Evolutionary conservation across 352 stramenopile species (phyloP), one percentile per base, ranked within the genome.

Genomic region (Pythium brachiatum): DNA sequence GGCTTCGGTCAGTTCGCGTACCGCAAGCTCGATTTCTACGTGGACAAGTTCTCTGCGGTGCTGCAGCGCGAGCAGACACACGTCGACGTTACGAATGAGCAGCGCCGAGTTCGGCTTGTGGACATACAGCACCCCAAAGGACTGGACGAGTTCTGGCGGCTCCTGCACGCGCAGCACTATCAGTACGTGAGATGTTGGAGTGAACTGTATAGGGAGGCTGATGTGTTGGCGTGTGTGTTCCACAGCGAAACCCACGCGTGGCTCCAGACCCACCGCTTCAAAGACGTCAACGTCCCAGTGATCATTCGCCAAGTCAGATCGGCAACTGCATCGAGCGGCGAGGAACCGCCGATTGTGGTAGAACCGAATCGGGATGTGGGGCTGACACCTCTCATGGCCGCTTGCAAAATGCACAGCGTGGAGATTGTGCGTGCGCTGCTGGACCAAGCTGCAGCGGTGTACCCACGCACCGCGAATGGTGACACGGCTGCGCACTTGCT

Each of bases 401-500:
- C 85, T 3, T 90, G 82, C 31, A 69, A 70, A 0, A 67, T 73
- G 7, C 69, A 86, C 53, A 64, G 73, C 46, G 71, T 83, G 12
- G 75, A 88, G 2, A 61, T 94, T 43, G 78, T 82, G 18, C 29
- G 11, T 0, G 72, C 64, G 21, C 57, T 94, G 1, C 53, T 94
- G 8, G 70, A 81, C 1, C 71, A 84, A 50, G 79, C 69, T 2
- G 79, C 82, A 3, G 74, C 67, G 7, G 71, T 81, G 43, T 71
- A 83, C 48, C 58, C 90, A 3, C 51, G 61, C 43, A 92, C 78
- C 21, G 82, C 76, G 0, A 90, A 90, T 47, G 81, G 83, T 15
- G 81, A 94, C 64, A 78, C 74, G 2, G 82, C 83, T 0, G 62
- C 88, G 23, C 83, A 92, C 62, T 91, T 81, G 25, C 32, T 90